Base-by-base conservation (phyloP, 2,329 filamentous ascomycete genomes). In the Xylariales sp. region DNA sequence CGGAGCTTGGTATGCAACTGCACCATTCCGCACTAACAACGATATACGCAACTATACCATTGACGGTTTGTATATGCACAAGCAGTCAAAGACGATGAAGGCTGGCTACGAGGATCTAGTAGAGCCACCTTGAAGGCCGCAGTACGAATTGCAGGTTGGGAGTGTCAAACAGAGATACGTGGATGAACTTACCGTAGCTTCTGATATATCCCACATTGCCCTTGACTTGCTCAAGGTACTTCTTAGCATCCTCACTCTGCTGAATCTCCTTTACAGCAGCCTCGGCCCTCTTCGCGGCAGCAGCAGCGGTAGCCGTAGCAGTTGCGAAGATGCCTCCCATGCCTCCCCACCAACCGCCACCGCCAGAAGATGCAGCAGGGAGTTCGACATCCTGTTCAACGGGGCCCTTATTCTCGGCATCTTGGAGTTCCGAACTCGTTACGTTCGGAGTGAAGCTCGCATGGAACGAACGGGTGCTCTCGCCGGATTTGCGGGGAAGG, bases 181-280 rank as follows among this genome's bases (percentile, higher is more conserved):
- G n/a, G n/a, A n/a, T n/a, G n/a, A n/a, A 64, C 70, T 50, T 76
- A 91, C 88, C 85, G 47, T 91, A 71, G 41, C 82, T 85, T 52
- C 78, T 79, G 31, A 97, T 70, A 22, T 81, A 82, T 32, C 84
- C 86, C 36, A 94, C 86, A 59, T 95, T 95, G 45, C 89, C 90
- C 57, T 84, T 84, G 42, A 97, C 86, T 61, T 97, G 91, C 40
- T 95, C 87, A 1, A 90, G 88, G 89, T 91, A 98, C 62, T 88
- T 86, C 69, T 91, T 90, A 38, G 91, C 93, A 63, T 98, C 93
- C 59, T 97, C 89, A 56, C 95, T 96, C 60, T 93, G 84, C 62
- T 95, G 88, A 35, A 98, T 90, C 63, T 97, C 88, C 61, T 91
- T 95, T 50, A 95, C 90, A 1, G 90, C 85, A 6, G 84, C 88